Percentiles rank a stretch among this genome's conserved stretches.
Conservation (phyloP, 2,329 filamentous ascomycete species). For the Fusarium sulawesiense region DNA sequence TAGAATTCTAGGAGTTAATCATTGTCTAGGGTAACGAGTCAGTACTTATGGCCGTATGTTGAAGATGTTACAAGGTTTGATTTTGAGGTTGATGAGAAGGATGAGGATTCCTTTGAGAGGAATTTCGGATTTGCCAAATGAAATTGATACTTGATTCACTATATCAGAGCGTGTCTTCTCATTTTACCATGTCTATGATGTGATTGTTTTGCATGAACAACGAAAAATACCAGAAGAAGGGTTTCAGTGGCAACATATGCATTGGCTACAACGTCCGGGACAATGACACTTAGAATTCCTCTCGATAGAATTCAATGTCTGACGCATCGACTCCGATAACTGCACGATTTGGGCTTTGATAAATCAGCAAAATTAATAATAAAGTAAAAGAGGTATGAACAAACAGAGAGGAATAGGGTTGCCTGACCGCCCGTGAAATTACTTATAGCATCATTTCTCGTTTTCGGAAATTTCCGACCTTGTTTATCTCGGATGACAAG, state of each 20-base stretch:
- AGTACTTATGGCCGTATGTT: constrained; percentile 63
- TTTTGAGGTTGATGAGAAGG: constrained; percentile 61
- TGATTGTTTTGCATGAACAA: background rate
- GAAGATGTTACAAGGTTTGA: constrained; percentile 66
- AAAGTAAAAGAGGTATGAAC: background rate
- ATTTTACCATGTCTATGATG: too few species aligned
- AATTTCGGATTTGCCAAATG: constrained; percentile 12
- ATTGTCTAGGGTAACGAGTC: constrained; percentile 60
- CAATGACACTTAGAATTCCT: too few species aligned
- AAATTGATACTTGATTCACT: background rate
- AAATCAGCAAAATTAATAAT: accelerated
- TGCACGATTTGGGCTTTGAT: background rate
- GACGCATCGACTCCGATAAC: background rate
- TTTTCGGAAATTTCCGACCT: background rate
- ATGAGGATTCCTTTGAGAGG: constrained; percentile 47
- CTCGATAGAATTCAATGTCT: too few species aligned
- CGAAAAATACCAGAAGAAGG: background rate
- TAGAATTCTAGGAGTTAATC: background rate
- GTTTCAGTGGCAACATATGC: background rate
- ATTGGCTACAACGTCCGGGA: background rate
- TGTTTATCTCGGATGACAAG: too few species aligned
- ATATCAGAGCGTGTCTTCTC: background rate
- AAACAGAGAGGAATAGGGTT: background rate
- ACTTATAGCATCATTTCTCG: background rate
- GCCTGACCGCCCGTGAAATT: background rate